Evolutionary conservation across 805 yeast species (phyloP).

Genomic region (Cyberlindnera samutprakarnensis): DNA sequence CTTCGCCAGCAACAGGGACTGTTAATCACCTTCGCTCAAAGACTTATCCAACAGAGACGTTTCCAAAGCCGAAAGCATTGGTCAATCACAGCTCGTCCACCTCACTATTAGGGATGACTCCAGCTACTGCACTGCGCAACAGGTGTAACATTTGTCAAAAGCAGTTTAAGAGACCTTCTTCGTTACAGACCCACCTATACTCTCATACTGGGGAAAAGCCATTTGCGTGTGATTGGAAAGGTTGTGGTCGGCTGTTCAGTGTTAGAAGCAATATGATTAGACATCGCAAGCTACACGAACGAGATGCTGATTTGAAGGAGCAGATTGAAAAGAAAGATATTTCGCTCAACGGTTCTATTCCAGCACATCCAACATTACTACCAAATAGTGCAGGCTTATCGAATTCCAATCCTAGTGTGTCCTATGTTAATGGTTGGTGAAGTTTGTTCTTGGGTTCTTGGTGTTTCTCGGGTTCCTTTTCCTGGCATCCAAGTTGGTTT

Average conservation of each 20-base stretch:
- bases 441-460: not conserved
- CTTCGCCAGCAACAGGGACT: conserved; percentile 1
- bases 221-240: conserved; percentile 52
- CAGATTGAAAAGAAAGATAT: not conserved
- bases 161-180: conserved; percentile 76
- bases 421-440: not conserved
- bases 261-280: conserved; percentile 79
- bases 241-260: conserved; percentile 62
- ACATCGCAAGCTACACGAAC: conserved; percentile 60
- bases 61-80: conserved; percentile 4
- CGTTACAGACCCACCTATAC: conserved; percentile 69
- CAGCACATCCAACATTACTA: too few relatives aligned
- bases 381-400: too few relatives aligned
- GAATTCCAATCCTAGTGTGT: not conserved
- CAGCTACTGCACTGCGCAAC: conserved; percentile 38
- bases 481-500: too few relatives aligned
- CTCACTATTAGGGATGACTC: conserved; percentile 28
- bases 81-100: conserved; percentile 5
- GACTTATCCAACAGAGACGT: conserved; percentile 12
- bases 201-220: conserved; percentile 84
- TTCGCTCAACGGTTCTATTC: not conserved
- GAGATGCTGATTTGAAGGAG: conserved; percentile 14
- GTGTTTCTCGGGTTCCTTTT: not conserved
- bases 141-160: conserved; percentile 56
- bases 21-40: conserved; percentile 13